Evolutionary conservation across 2,329 filamentous ascomycete species (phyloP).

Genomic region (Penicillium expansum): DNA sequence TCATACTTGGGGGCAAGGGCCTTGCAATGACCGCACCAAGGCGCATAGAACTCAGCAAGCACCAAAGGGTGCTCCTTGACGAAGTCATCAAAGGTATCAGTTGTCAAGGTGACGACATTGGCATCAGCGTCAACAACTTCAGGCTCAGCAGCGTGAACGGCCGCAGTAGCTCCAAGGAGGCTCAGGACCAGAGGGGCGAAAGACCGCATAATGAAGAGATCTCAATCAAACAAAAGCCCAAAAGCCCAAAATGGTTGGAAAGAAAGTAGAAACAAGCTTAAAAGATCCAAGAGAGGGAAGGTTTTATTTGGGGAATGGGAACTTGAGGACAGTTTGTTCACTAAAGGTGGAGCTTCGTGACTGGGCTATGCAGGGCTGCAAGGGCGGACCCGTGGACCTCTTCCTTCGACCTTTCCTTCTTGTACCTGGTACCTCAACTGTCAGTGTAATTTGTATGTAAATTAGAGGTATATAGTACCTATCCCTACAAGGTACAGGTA

Average conservation of each 20-base stretch:
- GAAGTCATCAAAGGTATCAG: conserved; percentile 83
- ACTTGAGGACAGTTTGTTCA: conserved; percentile 46
- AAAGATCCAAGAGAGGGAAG: conserved; percentile 5
- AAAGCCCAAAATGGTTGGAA: conserved; percentile 8
- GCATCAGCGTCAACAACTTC: conserved; percentile 47
- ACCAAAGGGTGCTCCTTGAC: conserved; percentile 83
- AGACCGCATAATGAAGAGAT: conserved; percentile 36
- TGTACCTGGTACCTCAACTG: conserved; percentile 3
- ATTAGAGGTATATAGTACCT: background rate
- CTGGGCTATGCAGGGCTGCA: conserved; percentile 30
- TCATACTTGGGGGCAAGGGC: conserved; percentile 67
- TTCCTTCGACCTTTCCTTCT: too few relatives aligned
- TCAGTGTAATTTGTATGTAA: background rate
- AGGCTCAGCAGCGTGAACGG: conserved; percentile 35
- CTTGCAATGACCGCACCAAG: conserved; percentile 99
- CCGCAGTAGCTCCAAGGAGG: conserved; percentile 40
- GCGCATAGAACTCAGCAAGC: conserved; percentile 94
- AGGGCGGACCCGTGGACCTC: background rate
- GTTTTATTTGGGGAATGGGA: conserved; percentile 18
- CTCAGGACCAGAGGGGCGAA: conserved; percentile 41
- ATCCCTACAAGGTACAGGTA: background rate
- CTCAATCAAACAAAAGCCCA: conserved; percentile 9
- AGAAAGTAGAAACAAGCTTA: conserved; percentile 6
- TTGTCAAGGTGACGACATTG: conserved; percentile 80
- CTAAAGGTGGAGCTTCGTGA: conserved; percentile 31